Conservation (phyloP, 305 asterid genomes). For the Vinca major region DNA sequence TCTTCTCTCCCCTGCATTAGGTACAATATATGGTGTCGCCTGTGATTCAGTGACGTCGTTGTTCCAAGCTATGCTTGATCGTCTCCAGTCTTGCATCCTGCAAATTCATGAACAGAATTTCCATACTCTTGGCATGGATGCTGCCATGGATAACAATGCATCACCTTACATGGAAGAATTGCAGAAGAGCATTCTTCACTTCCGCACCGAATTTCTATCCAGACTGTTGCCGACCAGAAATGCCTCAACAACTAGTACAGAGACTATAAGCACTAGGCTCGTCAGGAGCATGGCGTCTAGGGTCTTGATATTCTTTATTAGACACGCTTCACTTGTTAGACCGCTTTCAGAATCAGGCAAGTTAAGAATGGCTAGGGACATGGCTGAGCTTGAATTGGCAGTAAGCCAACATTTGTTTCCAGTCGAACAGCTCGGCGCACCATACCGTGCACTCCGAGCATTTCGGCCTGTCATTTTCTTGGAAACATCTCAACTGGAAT, state of each 20-base stretch:
- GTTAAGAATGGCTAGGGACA: conserved; percentile 89
- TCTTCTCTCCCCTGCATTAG: conserved; percentile 70
- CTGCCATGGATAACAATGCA: conserved; percentile 67
- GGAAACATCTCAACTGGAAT: conserved; percentile 74
- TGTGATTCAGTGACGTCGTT: conserved; percentile 85
- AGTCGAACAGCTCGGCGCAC: conserved; percentile 88
- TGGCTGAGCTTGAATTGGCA: conserved; percentile 85
- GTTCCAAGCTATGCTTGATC: conserved; percentile 90
- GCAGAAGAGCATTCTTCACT: conserved; percentile 68
- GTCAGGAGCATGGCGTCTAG: conserved; percentile 86
- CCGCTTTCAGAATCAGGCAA: conserved; percentile 94
- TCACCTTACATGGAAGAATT: conserved; percentile 95
- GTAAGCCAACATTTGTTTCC: conserved; percentile 87
- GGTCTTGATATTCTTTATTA: conserved; percentile 62
- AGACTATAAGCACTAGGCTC: conserved; percentile 74
- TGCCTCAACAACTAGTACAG: conserved; percentile 25
- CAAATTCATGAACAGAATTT: conserved; percentile 87
- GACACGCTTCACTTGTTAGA: conserved; percentile 86
- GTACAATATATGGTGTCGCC: conserved; percentile 71
- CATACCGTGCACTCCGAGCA: conserved; percentile 86
- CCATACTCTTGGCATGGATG: conserved; percentile 61
- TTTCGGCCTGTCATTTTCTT: conserved; percentile 80
- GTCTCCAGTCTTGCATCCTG: conserved; percentile 70
- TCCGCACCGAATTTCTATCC: conserved; percentile 68
- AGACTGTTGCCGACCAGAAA: conserved; percentile 52